Base-by-base conservation (phyloP, 495 filamentous ascomycete species). In the Penicillium simplicissimum region DNA sequence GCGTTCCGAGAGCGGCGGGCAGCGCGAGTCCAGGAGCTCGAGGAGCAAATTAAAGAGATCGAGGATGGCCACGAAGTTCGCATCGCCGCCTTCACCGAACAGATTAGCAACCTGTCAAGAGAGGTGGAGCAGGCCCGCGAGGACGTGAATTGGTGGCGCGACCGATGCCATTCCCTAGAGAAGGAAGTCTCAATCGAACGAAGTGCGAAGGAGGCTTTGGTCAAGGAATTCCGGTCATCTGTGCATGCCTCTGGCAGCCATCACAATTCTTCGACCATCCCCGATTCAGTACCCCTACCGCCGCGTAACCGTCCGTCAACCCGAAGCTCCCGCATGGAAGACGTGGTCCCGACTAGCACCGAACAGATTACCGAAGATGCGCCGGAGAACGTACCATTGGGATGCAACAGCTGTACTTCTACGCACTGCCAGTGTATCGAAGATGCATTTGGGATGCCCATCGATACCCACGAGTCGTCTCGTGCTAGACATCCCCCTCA, bases 1-100 rank as follows among this genome's bases (percentile, higher is more conserved):
- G 91, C 90, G 3, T 96, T 96, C 70, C 83, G 93, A n/a, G 93
- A 97, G 72, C 79, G 92, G 36, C 80, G 92, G 59, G 92, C 91
- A 2, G 90, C 90, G 13, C 88, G 89, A 23, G 92, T 96, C 4
- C 90, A 89, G 45, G 92, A 96, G 72, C 80, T 96, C 23, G 92
- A 96, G 71, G 90, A 96, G 61, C 86, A 91, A 69, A 82, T 95
- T 25, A 90, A 90, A 48, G 82, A 89, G 42, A 79, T 82, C 42
- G 82, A 86, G 61, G 76, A 82, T 49, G 79, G 81, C 14, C 74
- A 84, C 57, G 76, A 79, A n/a, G 67, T 69, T 17, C 77, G 79
- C 47, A 67, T 79, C 33, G 66, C 74, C 6, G 70, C 73, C 8
- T 71, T 85, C 47, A 72, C 74, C 47, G 77, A 74, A 28, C 75